Evolutionary conservation across 208 protist genomes (phyloP).

Genomic region (Acanthamoeba royreba): DNA sequence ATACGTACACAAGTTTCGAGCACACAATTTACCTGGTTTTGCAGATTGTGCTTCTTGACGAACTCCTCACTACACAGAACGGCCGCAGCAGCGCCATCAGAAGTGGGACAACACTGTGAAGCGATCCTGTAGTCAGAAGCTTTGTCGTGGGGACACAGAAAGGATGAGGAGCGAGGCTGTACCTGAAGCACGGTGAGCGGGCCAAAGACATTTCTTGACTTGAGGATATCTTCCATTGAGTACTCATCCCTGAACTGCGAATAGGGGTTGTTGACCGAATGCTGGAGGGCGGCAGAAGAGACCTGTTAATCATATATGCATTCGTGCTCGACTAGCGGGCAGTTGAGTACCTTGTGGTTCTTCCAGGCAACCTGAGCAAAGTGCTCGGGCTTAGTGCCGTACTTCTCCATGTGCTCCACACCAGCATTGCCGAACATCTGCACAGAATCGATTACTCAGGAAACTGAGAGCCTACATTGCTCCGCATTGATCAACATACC

Average conservation of each 20-base stretch:
- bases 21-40: constrained; percentile 17
- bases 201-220: not conserved
- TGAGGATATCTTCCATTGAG: constrained; percentile 51
- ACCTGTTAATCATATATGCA: not conserved
- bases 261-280: constrained; percentile 63
- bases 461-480: not conserved
- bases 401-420: constrained; percentile 63
- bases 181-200: constrained; percentile 56
- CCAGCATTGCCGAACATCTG: constrained; percentile 66
- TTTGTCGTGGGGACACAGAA: not conserved
- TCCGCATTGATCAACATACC: not conserved
- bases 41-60: constrained; percentile 58
- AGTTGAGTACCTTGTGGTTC: constrained; percentile 56
- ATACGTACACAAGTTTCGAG: not conserved
- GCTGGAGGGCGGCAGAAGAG: not conserved
- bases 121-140: not conserved
- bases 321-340: not conserved
- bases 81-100: constrained; percentile 59
- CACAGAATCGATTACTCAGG: not conserved
- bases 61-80: constrained; percentile 59
- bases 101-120: constrained; percentile 62
- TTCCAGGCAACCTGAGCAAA: constrained; percentile 69
- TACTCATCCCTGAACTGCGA: constrained; percentile 67
- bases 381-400: constrained; percentile 58
- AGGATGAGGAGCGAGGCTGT: not conserved